A percentile compares a stretch with the other conserved stretches of the same genome.
Evolutionary conservation across 2,329 filamentous ascomycete genomes (phyloP).

Genomic region (Colletotrichum somersetense): DNA sequence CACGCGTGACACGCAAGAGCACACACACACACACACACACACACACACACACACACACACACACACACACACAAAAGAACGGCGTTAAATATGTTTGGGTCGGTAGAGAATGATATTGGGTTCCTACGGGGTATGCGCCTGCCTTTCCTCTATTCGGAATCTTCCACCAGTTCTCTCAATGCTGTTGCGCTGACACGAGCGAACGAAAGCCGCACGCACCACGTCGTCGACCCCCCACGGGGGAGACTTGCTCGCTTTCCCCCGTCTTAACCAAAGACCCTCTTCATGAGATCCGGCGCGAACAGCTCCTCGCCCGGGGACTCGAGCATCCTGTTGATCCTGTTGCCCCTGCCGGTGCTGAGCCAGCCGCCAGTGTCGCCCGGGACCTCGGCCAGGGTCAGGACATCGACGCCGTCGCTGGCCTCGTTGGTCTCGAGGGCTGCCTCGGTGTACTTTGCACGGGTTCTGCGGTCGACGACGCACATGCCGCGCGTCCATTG

Average conservation of each 20-base stretch:
- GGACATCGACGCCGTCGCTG: conserved; percentile 53
- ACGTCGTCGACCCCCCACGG: not conserved
- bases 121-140: conserved; percentile 41
- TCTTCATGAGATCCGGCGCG: conserved; percentile 73
- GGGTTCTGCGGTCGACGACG: conserved; percentile 79
- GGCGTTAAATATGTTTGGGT: conserved; percentile 40
- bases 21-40: conserved; percentile 1
- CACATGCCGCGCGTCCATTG: conserved; percentile 98
- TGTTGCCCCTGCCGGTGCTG: conserved; percentile 79
- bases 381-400: conserved; percentile 64
- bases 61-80: conserved; percentile 32
- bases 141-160: conserved; percentile 32
- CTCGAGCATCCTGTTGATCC: conserved; percentile 78
- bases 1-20: conserved; percentile 6
- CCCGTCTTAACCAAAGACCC: conserved; percentile 67
- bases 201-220: conserved; percentile 20
- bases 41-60: conserved; percentile 15
- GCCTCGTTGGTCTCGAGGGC: conserved; percentile 47
- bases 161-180: conserved; percentile 8
- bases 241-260: not conserved
- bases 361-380: conserved; percentile 85
- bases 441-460: conserved; percentile 64
- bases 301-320: conserved; percentile 78
- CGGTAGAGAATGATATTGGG: conserved; percentile 44
- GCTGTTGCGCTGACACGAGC: conserved; percentile 29